These are phyloP conservation scores for Artemisia tridentata DNA, from an alignment of 129 eudicot species.

Conservation along the genomic window DNA sequence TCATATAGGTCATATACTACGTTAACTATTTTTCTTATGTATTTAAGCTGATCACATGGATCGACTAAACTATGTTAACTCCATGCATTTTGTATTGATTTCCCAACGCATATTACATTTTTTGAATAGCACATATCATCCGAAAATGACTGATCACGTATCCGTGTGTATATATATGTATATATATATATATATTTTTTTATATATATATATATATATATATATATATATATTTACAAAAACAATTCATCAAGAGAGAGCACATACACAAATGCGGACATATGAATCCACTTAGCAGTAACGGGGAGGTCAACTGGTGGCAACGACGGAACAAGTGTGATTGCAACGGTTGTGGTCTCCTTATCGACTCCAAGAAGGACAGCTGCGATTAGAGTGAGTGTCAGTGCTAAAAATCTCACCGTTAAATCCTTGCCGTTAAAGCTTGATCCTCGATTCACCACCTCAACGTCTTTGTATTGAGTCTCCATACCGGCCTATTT, in stretches of 20 bases:
- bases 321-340: slow-evolving; percentile 44
- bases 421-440: slow-evolving; percentile 30
- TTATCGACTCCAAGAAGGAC: slow-evolving; percentile 50
- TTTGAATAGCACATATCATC: too few species aligned
- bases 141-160: too few species aligned
- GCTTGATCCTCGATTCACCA: slow-evolving; percentile 7
- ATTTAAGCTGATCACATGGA: too few species aligned
- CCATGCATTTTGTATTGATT: too few species aligned
- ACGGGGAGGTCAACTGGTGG: slow-evolving; percentile 66
- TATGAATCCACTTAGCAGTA: slow-evolving; percentile 61
- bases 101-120: too few species aligned
- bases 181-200: too few species aligned
- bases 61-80: too few species aligned
- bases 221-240: too few species aligned
- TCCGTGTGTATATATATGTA: too few species aligned
- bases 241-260: background rate
- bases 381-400: slow-evolving; percentile 52
- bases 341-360: slow-evolving; percentile 43
- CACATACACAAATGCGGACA: slow-evolving; percentile 43
- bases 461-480: slow-evolving; percentile 26
- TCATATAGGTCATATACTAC: too few species aligned
- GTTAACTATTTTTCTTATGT: too few species aligned
- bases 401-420: slow-evolving; percentile 51
- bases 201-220: too few species aligned
- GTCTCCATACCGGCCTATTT: slow-evolving; percentile 17